These are phyloP conservation scores for Setaria italica DNA, from an alignment of 202 grass and related monocot species.

Conservation along the genomic window DNA sequence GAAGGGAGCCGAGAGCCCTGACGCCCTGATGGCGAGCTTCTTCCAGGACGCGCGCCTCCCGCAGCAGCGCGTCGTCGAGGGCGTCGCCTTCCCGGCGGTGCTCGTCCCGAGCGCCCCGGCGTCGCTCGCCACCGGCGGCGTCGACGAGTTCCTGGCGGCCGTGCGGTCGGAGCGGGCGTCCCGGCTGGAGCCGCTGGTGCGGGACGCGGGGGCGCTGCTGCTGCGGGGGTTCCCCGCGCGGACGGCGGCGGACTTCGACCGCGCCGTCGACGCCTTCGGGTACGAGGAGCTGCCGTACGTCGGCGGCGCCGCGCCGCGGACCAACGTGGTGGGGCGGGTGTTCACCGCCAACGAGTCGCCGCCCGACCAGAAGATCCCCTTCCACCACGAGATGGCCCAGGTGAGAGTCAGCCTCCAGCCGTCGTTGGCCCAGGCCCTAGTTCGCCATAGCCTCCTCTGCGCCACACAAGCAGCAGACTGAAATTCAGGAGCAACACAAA, in stretches of 20 bases:
- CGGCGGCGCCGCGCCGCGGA: constrained; percentile 86
- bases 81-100: constrained; percentile 76
- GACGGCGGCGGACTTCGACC: constrained; percentile 72
- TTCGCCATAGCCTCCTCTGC: not conserved
- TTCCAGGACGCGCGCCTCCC: constrained; percentile 61
- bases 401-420: constrained; percentile 16
- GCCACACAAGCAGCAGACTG: not conserved
- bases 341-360: constrained; percentile 98
- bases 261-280: constrained; percentile 73
- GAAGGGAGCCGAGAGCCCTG: not conserved
- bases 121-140: not conserved
- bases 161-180: constrained; percentile 55
- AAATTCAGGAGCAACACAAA: not conserved
- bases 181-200: constrained; percentile 65
- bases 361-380: constrained; percentile 94
- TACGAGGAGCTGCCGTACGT: constrained; percentile 94
- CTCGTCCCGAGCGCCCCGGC: constrained; percentile 42
- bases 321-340: constrained; percentile 82
- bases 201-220: constrained; percentile 69
- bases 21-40: constrained; percentile 46
- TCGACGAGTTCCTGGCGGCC: constrained; percentile 50
- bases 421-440: no score
- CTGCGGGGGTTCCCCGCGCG: constrained; percentile 71
- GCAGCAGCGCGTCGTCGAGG: constrained; percentile 68
- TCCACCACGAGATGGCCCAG: constrained; percentile 99